Evolutionary conservation across 805 yeast species (phyloP).

Genomic region (Ogataea glucozyma): DNA sequence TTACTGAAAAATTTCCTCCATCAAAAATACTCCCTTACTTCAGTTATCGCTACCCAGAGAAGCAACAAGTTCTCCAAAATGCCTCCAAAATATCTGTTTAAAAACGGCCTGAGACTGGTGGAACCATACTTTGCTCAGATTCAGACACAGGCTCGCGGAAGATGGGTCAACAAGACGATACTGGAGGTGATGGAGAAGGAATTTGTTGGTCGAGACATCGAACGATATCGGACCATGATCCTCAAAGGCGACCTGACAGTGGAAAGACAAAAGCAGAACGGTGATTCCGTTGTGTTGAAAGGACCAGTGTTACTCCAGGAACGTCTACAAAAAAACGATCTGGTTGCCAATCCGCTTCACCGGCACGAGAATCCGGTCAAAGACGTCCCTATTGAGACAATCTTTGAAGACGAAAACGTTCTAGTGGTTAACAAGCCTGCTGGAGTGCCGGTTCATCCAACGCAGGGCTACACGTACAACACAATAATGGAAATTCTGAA

Average conservation of each 20-base stretch:
- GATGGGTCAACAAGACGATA: constrained; percentile 16
- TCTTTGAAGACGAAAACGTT: constrained; percentile 39
- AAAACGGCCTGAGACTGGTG: constrained; percentile 18
- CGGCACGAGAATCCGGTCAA: constrained; percentile 49
- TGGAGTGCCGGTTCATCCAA: constrained; percentile 58
- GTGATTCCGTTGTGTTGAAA: constrained; percentile 2
- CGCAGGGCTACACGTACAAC: constrained; percentile 45
- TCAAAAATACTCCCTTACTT: not conserved
- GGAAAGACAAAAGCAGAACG: constrained; percentile 1
- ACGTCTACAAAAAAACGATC: constrained; percentile 21
- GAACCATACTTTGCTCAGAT: constrained; percentile 21
- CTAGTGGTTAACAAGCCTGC: constrained; percentile 52
- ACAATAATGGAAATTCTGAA: constrained; percentile 45
- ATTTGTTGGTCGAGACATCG: constrained; percentile 20
- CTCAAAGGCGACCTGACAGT: constrained; percentile 17
- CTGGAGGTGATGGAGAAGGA: constrained; percentile 16
- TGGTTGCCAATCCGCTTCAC: constrained; percentile 37
- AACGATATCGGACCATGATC: constrained; percentile 15
- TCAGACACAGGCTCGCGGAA: constrained; percentile 12
- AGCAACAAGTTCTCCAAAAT: not conserved
- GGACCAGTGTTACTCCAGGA: constrained; percentile 17
- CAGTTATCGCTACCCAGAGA: not conserved
- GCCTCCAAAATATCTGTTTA: constrained; percentile 6
- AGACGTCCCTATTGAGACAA: constrained; percentile 22
- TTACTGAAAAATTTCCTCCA: not conserved